Base-by-base conservation (phyloP, 768 basidiomycete species). In the Auricularia sp. region DNA sequence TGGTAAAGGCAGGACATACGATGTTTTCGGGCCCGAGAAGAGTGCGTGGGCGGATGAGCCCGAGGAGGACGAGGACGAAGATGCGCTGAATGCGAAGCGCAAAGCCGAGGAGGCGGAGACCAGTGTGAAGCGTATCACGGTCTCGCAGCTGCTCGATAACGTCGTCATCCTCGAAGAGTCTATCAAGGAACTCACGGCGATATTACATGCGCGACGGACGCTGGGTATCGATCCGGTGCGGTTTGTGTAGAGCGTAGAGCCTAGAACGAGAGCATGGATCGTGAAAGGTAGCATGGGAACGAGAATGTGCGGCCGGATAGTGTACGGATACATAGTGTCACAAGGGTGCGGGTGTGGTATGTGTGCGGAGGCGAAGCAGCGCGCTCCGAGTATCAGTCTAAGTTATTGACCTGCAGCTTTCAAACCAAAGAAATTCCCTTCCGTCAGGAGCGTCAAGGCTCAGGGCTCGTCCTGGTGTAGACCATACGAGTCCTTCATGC, bases 131-230 rank as follows among this genome's bases (percentile, higher is more conserved):
- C 77, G 73, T 36, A 81, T 95, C 34, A 92, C 90, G 7, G 78
- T 98, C 62, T 93, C 91, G 56, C 86, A 83, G 67, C 73, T 98
- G 64, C 77, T 98, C 73, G 96, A 98, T 72, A 98, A 98, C 71
- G 88, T 95, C 36, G 93, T 98, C 36, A 87, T 98, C 47, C 72
- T 98, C 67, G 96, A 98, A 75, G 96, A 98, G 74, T 89, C 87
- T 66, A 88, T 98, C 71, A 98, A 98, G 76, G 96, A 98, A 74
- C 77, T 94, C 39, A 85, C 86, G 14, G 90, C 91, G 14, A 87
- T 93, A 67, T 83, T 94, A 62, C 87, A 91, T 74, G 91, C 90
- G 16, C 79, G 93, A 65, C 79, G 90, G 66, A 87, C 86, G 74
- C 75, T 95, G 62, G 93, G 93, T 8, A 89, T 95, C 66, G 93